Evolutionary conservation across 805 yeast species (phyloP), one percentile per base, ranked within the genome.

Genomic region (Candida silvatica): DNA sequence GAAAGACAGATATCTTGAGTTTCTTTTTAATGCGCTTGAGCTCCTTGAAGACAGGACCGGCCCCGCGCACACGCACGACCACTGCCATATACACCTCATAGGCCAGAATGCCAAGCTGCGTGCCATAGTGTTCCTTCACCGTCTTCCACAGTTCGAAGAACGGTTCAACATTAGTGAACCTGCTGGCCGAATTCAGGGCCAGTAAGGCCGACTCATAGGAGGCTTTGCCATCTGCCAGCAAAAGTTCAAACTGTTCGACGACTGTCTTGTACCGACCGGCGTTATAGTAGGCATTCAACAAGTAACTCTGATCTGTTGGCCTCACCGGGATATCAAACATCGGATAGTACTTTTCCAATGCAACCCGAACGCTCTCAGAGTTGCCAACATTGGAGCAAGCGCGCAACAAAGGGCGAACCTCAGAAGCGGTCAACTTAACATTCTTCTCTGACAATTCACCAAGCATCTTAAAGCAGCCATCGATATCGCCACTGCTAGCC

Each of bases 401-500:
- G 3, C 36, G 31, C 24, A 55, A 30, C 14, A 54, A 27, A 6
- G 51, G 47, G 16, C 35, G 22, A n/a, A 54, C 44, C 6, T 42
- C 34, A 0, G 18, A 22, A 23, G 40, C 39, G 2, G 37, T 22
- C 8, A 51, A 37, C 19, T 39, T 31, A 6, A 41, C 28, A 14
- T 18, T 23, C 6, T 34, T 18, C 17, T 41, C 32, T 3, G 20
- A 17, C 5, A 60, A 37, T 35, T 57, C 60, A 20, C 53, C 51
- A 8, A 58, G 48, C 23, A 59, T 53, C 33, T 51, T 42, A 39
- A 39, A 58, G 42, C 35, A 69, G 53, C 59, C 53, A 4, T 48
- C 45, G 6, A 60, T 34, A 34, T 71, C 66, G 20, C 51, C 43
- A 3, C 58, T 41, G n/a, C 63, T 64, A 4, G 65, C 47, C 29